These are phyloP conservation scores for Saturnispora quitensis DNA, from an alignment of 805 yeast genomes.

Conservation along the genomic window DNA sequence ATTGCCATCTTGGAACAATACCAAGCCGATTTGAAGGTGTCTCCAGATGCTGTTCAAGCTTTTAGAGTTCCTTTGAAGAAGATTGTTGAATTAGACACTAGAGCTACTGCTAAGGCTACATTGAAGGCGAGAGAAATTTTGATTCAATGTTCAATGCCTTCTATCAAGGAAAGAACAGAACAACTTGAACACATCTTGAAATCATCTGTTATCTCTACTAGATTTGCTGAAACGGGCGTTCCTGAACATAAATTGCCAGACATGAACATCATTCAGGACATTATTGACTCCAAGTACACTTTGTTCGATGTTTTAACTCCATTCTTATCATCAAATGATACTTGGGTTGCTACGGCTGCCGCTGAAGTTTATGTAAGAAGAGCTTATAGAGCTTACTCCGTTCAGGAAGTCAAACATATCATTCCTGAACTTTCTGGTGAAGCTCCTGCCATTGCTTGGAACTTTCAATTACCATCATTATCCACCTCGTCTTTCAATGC, in stretches of 20 bases:
- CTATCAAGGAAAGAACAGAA: slow-evolving; percentile 91
- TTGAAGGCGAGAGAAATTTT: slow-evolving; percentile 92
- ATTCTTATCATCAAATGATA: slow-evolving; percentile 75
- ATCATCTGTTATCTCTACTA: slow-evolving; percentile 80
- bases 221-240: slow-evolving; percentile 75
- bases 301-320: slow-evolving; percentile 94
- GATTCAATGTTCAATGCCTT: slow-evolving; percentile 94
- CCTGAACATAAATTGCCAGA: slow-evolving; percentile 74
- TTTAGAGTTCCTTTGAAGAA: slow-evolving; percentile 66
- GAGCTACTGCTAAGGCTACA: slow-evolving; percentile 88
- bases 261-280: slow-evolving; percentile 71
- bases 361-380: slow-evolving; percentile 94
- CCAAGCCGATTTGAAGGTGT: slow-evolving; percentile 67
- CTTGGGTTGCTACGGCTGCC: slow-evolving; percentile 89
- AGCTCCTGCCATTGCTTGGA: slow-evolving; percentile 75
- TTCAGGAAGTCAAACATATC: slow-evolving; percentile 64
- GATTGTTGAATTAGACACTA: slow-evolving; percentile 80
- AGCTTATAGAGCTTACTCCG: slow-evolving; percentile 92
- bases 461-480: slow-evolving; percentile 72
- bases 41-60: slow-evolving; percentile 55
- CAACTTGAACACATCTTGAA: slow-evolving; percentile 94
- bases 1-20: slow-evolving; percentile 78
- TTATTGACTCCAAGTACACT: slow-evolving; percentile 91
- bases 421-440: slow-evolving; percentile 35
- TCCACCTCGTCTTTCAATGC: slow-evolving; percentile 68